A percentile compares a stretch with the other conserved stretches of the same genome.
Evolutionary conservation across 1,139 yeast genomes (phyloP).

Genomic region (Arxiozyma heterogenica): DNA sequence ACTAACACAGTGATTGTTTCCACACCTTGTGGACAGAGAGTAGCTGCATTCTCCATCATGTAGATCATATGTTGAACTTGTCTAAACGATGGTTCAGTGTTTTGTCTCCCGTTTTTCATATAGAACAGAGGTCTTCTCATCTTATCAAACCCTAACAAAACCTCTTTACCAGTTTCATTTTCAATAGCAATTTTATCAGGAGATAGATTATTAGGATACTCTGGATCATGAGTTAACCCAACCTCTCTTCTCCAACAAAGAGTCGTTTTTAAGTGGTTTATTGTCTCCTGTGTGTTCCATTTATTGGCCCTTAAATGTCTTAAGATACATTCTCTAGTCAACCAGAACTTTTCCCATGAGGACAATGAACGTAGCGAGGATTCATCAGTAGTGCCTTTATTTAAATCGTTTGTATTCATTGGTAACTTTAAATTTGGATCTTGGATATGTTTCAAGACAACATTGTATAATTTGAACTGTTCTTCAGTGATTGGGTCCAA

Average conservation of each 20-base stretch:
- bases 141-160: constrained; percentile 78
- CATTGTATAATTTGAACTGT: constrained; percentile 47
- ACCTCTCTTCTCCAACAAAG: constrained; percentile 85
- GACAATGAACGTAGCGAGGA: constrained; percentile 32
- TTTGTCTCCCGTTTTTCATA: constrained; percentile 85
- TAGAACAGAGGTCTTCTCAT: constrained; percentile 81
- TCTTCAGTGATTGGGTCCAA: constrained; percentile 38
- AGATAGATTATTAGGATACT: constrained; percentile 35
- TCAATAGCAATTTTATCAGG: constrained; percentile 59
- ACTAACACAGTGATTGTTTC: constrained; percentile 81
- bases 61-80: constrained; percentile 90
- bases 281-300: constrained; percentile 69
- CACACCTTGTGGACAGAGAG: constrained; percentile 90
- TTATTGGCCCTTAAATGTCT: constrained; percentile 84
- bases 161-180: constrained; percentile 81
- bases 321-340: constrained; percentile 77
- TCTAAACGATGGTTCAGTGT: constrained; percentile 71
- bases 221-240: constrained; percentile 57
- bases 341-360: constrained; percentile 72
- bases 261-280: constrained; percentile 61
- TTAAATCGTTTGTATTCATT: constrained; percentile 32
- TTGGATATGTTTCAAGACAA: constrained; percentile 51
- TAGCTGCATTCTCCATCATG: constrained; percentile 81
- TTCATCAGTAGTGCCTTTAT: constrained; percentile 24
- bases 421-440: constrained; percentile 32